Percentiles rank a stretch among this genome's conserved stretches.
phyloP scores from a whole-genome alignment of 768 basidiomycete species.

The Boletus eberwhitei region DNA sequence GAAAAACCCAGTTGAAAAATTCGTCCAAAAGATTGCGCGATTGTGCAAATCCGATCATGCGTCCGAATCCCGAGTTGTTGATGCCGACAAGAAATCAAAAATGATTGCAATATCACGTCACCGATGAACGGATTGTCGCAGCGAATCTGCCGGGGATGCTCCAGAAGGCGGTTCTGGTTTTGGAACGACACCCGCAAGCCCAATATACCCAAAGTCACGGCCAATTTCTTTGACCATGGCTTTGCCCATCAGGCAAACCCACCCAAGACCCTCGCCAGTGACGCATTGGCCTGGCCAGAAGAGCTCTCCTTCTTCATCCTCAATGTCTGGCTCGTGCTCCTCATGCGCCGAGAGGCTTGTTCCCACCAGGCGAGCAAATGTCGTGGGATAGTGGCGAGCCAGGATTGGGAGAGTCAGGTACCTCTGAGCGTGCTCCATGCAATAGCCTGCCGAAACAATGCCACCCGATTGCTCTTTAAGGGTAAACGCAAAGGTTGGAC shows the following conservation, averaged over 20 bases:
- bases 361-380: conserved; percentile 70
- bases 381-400: conserved; percentile 69
- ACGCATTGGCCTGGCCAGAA: conserved; percentile 76
- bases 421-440: conserved; percentile 48
- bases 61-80: conserved; percentile 24
- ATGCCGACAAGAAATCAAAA: conserved; percentile 32
- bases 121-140: conserved; percentile 34
- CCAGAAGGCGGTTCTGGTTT: conserved; percentile 49
- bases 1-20: conserved; percentile 24
- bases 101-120: conserved; percentile 12
- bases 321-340: conserved; percentile 78
- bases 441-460: conserved; percentile 41
- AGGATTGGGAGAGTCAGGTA: conserved; percentile 64
- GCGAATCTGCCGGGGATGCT: conserved; percentile 29
- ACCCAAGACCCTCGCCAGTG: conserved; percentile 76
- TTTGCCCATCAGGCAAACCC: conserved; percentile 85
- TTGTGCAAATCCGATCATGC: conserved; percentile 26
- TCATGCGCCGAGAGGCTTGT: conserved; percentile 60
- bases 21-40: conserved; percentile 24
- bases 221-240: conserved; percentile 85
- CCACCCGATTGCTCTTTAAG: conserved; percentile 33
- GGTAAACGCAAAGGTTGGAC: conserved; percentile 22
- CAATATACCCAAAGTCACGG: conserved; percentile 68
- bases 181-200: conserved; percentile 68
- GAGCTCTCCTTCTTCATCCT: conserved; percentile 84